Evolutionary conservation across 352 stramenopile genomes (phyloP).

Genomic region (Aphanomyces stellatus): DNA sequence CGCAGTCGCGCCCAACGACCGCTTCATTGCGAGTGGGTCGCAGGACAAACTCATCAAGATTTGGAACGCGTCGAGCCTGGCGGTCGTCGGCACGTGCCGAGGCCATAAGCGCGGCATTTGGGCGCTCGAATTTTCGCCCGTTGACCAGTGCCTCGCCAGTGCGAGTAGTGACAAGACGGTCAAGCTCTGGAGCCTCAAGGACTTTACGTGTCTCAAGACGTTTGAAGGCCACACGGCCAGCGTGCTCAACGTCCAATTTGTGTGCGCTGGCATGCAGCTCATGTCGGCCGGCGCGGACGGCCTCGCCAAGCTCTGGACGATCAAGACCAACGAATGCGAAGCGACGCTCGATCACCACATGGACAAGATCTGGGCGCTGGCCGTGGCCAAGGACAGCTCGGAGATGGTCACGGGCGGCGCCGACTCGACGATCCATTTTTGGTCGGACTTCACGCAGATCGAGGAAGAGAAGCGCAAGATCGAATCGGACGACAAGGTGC

Average conservation of each 20-base stretch:
- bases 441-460: slow-evolving; percentile 91
- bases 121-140: slow-evolving; percentile 94
- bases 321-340: slow-evolving; percentile 97
- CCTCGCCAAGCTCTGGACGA: slow-evolving; percentile 97
- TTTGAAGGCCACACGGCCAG: slow-evolving; percentile 92
- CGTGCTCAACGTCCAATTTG: slow-evolving; percentile 84
- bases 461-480: slow-evolving; percentile 77
- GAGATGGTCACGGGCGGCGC: slow-evolving; percentile 90
- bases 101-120: slow-evolving; percentile 98
- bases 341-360: slow-evolving; percentile 94
- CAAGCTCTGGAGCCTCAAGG: slow-evolving; percentile 94
- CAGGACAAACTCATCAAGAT: slow-evolving; percentile 98
- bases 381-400: slow-evolving; percentile 77
- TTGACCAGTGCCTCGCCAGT: slow-evolving; percentile 93
- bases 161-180: slow-evolving; percentile 95
- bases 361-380: slow-evolving; percentile 97
- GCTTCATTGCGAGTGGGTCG: slow-evolving; percentile 93
- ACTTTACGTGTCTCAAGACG: slow-evolving; percentile 94
- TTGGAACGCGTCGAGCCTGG: slow-evolving; percentile 85
- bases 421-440: slow-evolving; percentile 93
- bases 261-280: slow-evolving; percentile 89
- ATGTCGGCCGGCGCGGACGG: slow-evolving; percentile 94
- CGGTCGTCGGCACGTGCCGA: slow-evolving; percentile 85
- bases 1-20: slow-evolving; percentile 95
- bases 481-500: slow-evolving; percentile 83